phyloP scores from a whole-genome alignment of 768 basidiomycete species.

The Nevesoporus exiguus region DNA sequence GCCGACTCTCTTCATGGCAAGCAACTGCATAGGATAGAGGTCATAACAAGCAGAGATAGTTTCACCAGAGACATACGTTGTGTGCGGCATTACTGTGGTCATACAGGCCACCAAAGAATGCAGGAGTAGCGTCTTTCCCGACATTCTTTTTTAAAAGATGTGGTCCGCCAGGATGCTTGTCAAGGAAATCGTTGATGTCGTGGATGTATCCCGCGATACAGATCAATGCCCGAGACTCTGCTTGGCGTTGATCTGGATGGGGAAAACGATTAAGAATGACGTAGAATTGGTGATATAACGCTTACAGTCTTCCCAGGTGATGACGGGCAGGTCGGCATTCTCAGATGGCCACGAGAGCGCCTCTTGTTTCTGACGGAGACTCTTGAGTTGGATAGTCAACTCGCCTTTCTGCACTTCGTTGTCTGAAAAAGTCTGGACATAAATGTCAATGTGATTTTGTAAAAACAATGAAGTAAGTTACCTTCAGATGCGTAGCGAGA shows the following conservation, averaged over 20 bases:
- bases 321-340: constrained; percentile 72
- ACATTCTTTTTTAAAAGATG: constrained; percentile 77
- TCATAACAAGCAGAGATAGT: neutral
- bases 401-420: constrained; percentile 78
- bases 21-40: neutral
- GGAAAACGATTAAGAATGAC: constrained; percentile 6
- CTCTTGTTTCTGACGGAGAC: constrained; percentile 71
- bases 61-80: constrained; percentile 47
- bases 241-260: constrained; percentile 68
- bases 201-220: constrained; percentile 89
- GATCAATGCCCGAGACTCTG: constrained; percentile 73
- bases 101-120: constrained; percentile 88
- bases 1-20: constrained; percentile 11
- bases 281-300: no score
- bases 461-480: neutral
- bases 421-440: constrained; percentile 41
- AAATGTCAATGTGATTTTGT: neutral
- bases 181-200: constrained; percentile 73
- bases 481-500: constrained; percentile 51
- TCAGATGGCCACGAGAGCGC: constrained; percentile 71
- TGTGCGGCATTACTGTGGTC: constrained; percentile 82
- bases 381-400: constrained; percentile 87
- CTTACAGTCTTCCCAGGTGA: constrained; percentile 81
- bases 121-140: constrained; percentile 85
- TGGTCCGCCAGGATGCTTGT: constrained; percentile 86